Evolutionary conservation across 2,329 filamentous ascomycete genomes (phyloP), one percentile per base, ranked within the genome.

Genomic region (Neopestalotiopsis sp.): DNA sequence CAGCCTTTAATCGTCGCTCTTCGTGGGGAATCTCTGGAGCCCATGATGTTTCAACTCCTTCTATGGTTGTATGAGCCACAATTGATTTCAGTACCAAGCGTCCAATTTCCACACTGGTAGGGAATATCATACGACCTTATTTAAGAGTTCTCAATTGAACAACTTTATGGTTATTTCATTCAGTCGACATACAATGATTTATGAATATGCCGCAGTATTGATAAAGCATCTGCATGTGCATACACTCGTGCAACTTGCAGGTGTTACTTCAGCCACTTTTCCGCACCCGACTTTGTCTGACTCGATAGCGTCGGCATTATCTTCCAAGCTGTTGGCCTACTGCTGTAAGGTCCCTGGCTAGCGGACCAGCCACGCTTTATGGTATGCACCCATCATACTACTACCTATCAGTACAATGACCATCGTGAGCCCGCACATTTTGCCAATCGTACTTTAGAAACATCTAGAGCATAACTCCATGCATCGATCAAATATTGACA

Each of bases 41-140:
- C 30, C 78, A 76, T 42, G 45, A 73, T 75, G 30, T 24, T 62
- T 62, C 14, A 14, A 14, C 42, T 28, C 61, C 81, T 30, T 68
- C 13, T 17, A 56, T n/a, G 49, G 1, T 56, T 24, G 17, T 56
- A 24, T 10, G 34, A 38, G 34, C 34, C 34, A 38, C 34, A 38
- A 38, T 38, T 38, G 34, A 38, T 38, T 10, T 38, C 10, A 38
- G 10, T 7, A 38, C 34, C 34, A 7, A 38, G 34, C 9, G 20
- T 56, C 49, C 34, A 38, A 56, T 56, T 17, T 56, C 20, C 17
- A 24, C 14, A 24, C 9, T 17, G 13, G 49, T 56, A 24, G 20
- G 17, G 49, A 17, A 56, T 17, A 24, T 30, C 57, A 59, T 28
- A 38, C 34, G 6, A 38, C 34, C 10, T 7, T 6, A 38, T 38